phyloP scores from a whole-genome alignment of 768 basidiomycete species.

The Boletus subcaerulescens region DNA sequence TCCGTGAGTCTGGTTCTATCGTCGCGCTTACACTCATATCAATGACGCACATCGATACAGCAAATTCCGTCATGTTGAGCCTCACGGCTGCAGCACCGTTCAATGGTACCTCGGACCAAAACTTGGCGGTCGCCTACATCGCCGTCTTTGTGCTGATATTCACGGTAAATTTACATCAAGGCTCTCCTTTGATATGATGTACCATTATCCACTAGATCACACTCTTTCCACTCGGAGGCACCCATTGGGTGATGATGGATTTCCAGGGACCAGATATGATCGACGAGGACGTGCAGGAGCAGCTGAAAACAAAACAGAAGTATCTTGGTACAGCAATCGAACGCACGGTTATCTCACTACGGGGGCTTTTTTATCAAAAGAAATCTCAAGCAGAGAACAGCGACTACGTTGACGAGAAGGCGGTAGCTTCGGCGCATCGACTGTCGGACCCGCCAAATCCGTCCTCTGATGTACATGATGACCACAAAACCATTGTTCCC shows the following conservation, averaged over 20 bases:
- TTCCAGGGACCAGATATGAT: constrained; percentile 63
- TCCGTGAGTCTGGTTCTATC: constrained; percentile 45
- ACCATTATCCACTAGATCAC: constrained; percentile 42
- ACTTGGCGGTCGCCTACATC: constrained; percentile 64
- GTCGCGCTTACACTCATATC: neutral
- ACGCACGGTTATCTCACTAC: constrained; percentile 3
- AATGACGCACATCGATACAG: constrained; percentile 31
- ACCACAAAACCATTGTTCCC: neutral
- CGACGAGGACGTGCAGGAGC: constrained; percentile 50
- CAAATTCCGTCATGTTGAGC: constrained; percentile 63
- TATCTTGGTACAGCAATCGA: constrained; percentile 13
- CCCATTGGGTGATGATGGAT: constrained; percentile 55
- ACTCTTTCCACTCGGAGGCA: constrained; percentile 62
- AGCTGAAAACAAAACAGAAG: constrained; percentile 38
- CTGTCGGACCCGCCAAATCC: neutral
- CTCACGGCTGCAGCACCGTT: constrained; percentile 63
- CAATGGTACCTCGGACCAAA: constrained; percentile 52
- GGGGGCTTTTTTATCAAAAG: neutral
- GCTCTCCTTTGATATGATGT: neutral
- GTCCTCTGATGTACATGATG: neutral
- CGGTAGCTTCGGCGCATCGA: neutral
- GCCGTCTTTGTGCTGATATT: constrained; percentile 60
- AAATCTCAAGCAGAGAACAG: neutral
- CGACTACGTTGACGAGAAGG: constrained; percentile 11
- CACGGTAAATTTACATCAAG: constrained; percentile 38